Percentiles rank a stretch among this genome's conserved stretches.
Evolutionary conservation across 1,284 basidiomycete genomes (phyloP).

Genomic region (Puccinia polysora): DNA sequence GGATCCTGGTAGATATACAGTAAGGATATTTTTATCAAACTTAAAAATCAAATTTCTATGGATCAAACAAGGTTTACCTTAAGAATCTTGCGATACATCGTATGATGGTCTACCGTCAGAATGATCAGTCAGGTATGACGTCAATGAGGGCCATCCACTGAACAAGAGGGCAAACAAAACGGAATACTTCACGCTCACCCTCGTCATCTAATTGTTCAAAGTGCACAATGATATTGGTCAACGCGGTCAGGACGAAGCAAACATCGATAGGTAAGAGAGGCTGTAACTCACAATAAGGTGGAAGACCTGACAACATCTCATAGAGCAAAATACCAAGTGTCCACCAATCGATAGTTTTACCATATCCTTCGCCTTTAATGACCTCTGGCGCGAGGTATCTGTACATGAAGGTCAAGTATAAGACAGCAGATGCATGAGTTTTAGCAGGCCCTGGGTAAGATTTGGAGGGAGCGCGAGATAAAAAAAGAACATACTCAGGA

Average conservation of each 20-base stretch:
- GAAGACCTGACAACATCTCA: conserved; percentile 53
- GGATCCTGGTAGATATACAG: conserved; percentile 15
- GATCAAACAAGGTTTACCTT: conserved; percentile 25
- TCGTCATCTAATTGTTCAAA: conserved; percentile 33
- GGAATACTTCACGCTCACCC: conserved; percentile 10
- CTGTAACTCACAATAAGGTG: conserved; percentile 51
- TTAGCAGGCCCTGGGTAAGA: neutral
- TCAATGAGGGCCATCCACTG: neutral
- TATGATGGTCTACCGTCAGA: conserved; percentile 35
- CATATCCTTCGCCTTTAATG: conserved; percentile 53
- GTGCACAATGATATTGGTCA: neutral
- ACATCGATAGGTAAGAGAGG: neutral
- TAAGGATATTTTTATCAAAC: neutral
- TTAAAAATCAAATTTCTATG: neutral
- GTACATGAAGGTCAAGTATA: conserved; percentile 45
- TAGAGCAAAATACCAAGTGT: conserved; percentile 54
- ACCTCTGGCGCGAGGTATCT: conserved; percentile 54
- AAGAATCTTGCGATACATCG: conserved; percentile 43
- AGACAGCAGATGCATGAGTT: neutral
- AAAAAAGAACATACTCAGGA: conserved; percentile 20
- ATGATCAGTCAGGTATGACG: neutral
- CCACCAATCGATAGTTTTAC: conserved; percentile 55
- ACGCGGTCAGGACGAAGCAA: neutral
- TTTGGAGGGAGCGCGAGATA: no score
- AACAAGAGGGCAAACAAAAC: neutral